A percentile compares a stretch with the other conserved stretches of the same genome.
Evolutionary conservation across 192 early-diverging fungal species (phyloP).

Genomic region (Coemansia sp.): DNA sequence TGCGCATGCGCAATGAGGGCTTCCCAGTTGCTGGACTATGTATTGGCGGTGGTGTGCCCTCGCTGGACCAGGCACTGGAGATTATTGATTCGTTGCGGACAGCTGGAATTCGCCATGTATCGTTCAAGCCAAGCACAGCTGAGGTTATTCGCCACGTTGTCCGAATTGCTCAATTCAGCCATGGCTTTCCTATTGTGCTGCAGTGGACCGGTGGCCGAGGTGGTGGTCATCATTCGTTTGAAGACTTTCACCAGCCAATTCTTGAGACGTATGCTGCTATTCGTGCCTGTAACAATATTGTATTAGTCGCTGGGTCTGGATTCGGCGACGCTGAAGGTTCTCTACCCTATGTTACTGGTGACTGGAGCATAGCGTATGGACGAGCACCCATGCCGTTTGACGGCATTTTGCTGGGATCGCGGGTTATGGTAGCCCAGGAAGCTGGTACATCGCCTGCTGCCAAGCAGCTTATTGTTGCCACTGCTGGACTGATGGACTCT

Average conservation of each 20-base stretch:
- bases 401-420: conserved; percentile 93
- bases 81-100: conserved; percentile 71
- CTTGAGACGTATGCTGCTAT: conserved; percentile 65
- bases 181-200: conserved; percentile 80
- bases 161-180: conserved; percentile 77
- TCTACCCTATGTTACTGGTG: conserved; percentile 87
- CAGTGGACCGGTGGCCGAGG: conserved; percentile 98
- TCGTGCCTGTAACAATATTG: conserved; percentile 73
- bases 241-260: conserved; percentile 92
- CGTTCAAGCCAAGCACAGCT: conserved; percentile 84
- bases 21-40: conserved; percentile 88
- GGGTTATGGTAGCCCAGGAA: conserved; percentile 93
- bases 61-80: conserved; percentile 77
- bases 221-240: conserved; percentile 95
- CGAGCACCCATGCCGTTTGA: conserved; percentile 94
- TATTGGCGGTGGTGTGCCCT: conserved; percentile 90
- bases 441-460: conserved; percentile 69
- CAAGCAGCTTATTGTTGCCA: conserved; percentile 83
- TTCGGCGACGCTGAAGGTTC: conserved; percentile 87
- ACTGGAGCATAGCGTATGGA: conserved; percentile 79
- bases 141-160: conserved; percentile 77
- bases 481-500: conserved; percentile 74
- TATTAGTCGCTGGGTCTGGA: conserved; percentile 86
- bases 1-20: conserved; percentile 77
- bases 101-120: conserved; percentile 70